Evolutionary conservation across 2,329 filamentous ascomycete genomes (phyloP).

Genomic region (Verticillium albo-atrum): DNA sequence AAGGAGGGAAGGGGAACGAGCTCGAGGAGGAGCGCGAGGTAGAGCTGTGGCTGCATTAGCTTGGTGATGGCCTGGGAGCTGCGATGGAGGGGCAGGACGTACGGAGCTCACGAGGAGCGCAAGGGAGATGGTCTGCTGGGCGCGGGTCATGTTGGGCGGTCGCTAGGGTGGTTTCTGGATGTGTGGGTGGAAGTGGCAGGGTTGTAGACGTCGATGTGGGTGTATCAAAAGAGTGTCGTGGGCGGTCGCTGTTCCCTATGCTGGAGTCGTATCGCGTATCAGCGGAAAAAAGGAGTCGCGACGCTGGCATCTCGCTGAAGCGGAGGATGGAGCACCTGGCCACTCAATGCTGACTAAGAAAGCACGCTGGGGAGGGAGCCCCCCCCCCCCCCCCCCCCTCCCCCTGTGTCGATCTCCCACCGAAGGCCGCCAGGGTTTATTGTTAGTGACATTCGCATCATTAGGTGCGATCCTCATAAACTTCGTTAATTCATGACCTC

Average conservation of each 20-base stretch:
- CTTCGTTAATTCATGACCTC: not conserved
- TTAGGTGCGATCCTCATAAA: no score
- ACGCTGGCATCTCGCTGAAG: conserved; percentile 9
- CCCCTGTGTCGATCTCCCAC: not conserved
- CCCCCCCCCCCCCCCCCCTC: no score
- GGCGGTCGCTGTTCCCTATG: conserved; percentile 3
- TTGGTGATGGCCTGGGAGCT: not conserved
- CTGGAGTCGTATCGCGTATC: conserved; percentile 1
- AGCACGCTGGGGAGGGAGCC: no score
- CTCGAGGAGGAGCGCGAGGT: conserved; percentile 79
- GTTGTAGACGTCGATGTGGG: not conserved
- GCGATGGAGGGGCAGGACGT: conserved; percentile 27
- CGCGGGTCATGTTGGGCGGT: conserved; percentile 76
- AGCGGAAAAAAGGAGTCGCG: conserved; percentile 12
- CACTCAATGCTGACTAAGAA: not conserved
- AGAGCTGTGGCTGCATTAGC: conserved; percentile 58
- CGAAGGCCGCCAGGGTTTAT: no score
- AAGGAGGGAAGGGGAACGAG: conserved; percentile 74
- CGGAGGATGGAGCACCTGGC: not conserved
- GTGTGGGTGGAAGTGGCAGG: not conserved
- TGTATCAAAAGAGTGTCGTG: conserved; percentile 8
- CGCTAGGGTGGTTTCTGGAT: no score
- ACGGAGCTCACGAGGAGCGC: conserved; percentile 85
- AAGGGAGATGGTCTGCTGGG: conserved; percentile 86
- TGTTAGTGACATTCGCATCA: no score